Base-by-base conservation (phyloP, 1,139 yeast species). In the Spencermartinsiella ligniputridi region DNA sequence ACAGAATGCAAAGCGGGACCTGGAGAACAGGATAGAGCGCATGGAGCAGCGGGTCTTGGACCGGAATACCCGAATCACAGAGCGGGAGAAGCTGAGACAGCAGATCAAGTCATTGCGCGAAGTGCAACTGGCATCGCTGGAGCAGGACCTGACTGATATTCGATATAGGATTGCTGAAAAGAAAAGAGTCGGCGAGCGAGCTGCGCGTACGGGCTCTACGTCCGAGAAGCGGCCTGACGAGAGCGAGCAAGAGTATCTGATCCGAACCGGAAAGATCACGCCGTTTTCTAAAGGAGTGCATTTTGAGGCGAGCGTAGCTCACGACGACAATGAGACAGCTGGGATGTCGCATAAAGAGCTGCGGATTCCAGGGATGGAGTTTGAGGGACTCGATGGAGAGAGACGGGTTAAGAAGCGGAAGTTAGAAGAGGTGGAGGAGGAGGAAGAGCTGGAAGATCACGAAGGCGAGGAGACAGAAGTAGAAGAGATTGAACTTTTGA, bases 211-310 rank as follows among this genome's bases (percentile, higher is more conserved):
- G 15, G 11, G 9, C 8, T 21, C 33, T 15, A 16, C 32, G 3
- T 5, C 8, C 11, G 37, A 33, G 25, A 17, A 34, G 32, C 35
- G 30, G 45, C 78, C 84, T 0, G 85, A 78, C 18, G 98, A 92
- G 59, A 67, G 86, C 0, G 87, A 85, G 55, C 78, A 78, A 46
- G 97, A 90, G 44, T 92, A 67, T 59, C 70, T 92, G 50, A 77
- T 92, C 0, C 72, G 98, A 52, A 90, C 90, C 0, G 99, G 99
- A 35, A 83, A 88, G 61, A 80, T 89, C 46, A 92, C 99, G 0
- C 98, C 98, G 0, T 92, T 92, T 69, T 95, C 97, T 9, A 79
- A 79, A 35, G 71, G 79, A 16, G 71, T 75, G 30, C 78, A 76
- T 3, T 86, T 86, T 52, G 49, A 39, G 9, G 41, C 41, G 2